Evolutionary conservation across 2,329 filamentous ascomycete species (phyloP), one percentile per base, ranked within the genome.

Genomic region (Paraconiothyrium brasiliense): DNA sequence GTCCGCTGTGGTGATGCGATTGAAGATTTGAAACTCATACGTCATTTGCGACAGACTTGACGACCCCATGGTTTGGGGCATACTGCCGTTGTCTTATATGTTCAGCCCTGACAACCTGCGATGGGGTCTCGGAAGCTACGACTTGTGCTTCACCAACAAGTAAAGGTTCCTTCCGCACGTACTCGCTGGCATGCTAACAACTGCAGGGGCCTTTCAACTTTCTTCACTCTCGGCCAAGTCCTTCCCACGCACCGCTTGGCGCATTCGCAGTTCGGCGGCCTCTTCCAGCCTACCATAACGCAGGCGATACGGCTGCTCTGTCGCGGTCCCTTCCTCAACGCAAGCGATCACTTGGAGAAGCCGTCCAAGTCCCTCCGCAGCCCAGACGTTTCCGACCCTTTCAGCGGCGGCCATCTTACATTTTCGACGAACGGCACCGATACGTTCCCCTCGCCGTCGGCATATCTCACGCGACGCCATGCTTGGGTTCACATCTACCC

Each of bases 401-500:
- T 85, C 81, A 85, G 82, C 60, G 83, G 67, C 60, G 81, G 73
- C 67, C 82, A 78, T 73, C 82, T 81, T 67, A 87, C 75, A 6
- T 93, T 89, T 79, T 88, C 87, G 5, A 93, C 92, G 3, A 89
- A 85, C 59, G 89, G 88, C 47, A 69, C 71, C 16, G 91, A 94
- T 78, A 80, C 79, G 41, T 91, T 92, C 75, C 83, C 86, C 0
- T 86, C 92, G 0, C 93, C 93, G 0, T 89, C 92, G 1, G 86
- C 89, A 51, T 94, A 91, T 76, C 78, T 87, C 1, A 85, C 81
- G 65, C 89, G 93, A 70, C 88, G 87, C 49, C 86, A 92, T 77
- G 87, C 88, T 48, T 99, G 95, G 95, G 84, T 99, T 4, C 95
- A 99, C 78, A 90, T 98, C 58, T 98, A 98, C 78, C 95, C 95